These are phyloP conservation scores for Fusarium coicis DNA, from an alignment of 2,329 filamentous ascomycete species.

Conservation along the genomic window DNA sequence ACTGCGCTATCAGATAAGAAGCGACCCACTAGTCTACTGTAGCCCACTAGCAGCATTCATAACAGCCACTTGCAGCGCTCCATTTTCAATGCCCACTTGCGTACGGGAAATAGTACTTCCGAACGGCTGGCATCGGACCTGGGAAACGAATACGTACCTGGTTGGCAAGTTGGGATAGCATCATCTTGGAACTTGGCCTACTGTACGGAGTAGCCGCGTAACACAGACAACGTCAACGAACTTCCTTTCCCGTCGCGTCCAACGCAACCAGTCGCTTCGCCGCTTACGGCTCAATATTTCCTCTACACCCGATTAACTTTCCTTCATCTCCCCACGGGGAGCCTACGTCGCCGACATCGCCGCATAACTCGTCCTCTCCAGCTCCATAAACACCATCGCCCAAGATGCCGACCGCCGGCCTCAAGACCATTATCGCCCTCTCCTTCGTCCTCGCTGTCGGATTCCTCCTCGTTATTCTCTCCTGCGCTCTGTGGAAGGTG, in stretches of 20 bases:
- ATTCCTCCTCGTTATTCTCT: slow-evolving; percentile 98
- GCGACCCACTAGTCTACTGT: background rate
- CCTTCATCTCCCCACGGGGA: slow-evolving; percentile 17
- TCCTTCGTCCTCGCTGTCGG: slow-evolving; percentile 99
- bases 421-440: slow-evolving; percentile 98
- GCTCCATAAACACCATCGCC: slow-evolving; percentile 24
- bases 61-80: slow-evolving; percentile 29
- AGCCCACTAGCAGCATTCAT: background rate
- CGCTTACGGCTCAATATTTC: background rate
- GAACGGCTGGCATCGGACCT: background rate
- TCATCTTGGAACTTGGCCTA: slow-evolving; percentile 34
- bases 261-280: background rate
- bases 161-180: slow-evolving; percentile 38
- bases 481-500: slow-evolving; percentile 92
- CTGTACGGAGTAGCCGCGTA: slow-evolving; percentile 40
- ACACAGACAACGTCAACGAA: slow-evolving; percentile 25
- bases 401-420: slow-evolving; percentile 80
- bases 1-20: background rate
- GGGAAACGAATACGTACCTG: slow-evolving; percentile 35
- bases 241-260: background rate
- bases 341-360: slow-evolving; percentile 16
- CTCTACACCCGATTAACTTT: background rate
- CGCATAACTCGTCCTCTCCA: background rate
- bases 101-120: slow-evolving; percentile 25
- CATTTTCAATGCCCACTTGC: background rate